These are phyloP conservation scores for Saccharomycopsis fodiens DNA, from an alignment of 805 yeast species.

Conservation along the genomic window DNA sequence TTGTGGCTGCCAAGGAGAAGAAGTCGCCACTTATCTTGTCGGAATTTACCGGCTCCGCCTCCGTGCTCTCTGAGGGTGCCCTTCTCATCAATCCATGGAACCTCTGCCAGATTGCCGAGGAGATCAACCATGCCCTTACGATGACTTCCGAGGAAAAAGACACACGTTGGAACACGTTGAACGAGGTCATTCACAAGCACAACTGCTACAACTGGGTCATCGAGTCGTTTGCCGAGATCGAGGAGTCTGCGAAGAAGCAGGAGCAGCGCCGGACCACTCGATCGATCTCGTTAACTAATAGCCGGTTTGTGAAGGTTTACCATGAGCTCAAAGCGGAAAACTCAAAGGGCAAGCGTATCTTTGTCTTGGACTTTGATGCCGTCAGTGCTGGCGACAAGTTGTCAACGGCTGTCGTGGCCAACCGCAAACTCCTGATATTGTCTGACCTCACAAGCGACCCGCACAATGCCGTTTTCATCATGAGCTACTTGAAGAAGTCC, in stretches of 20 bases:
- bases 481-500: conserved; percentile 54
- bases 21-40: conserved; percentile 80
- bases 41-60: conserved; percentile 93
- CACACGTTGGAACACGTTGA: conserved; percentile 54
- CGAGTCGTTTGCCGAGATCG: conserved; percentile 46
- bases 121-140: conserved; percentile 55
- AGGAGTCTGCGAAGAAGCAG: conserved; percentile 44
- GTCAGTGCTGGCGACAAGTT: conserved; percentile 22
- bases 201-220: conserved; percentile 74
- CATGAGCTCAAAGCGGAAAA: conserved; percentile 21
- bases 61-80: conserved; percentile 64
- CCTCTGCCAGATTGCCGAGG: conserved; percentile 52
- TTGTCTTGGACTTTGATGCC: conserved; percentile 46
- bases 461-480: conserved; percentile 60
- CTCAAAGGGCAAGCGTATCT: conserved; percentile 29
- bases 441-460: conserved; percentile 52
- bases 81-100: conserved; percentile 90
- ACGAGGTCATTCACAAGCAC: conserved; percentile 50
- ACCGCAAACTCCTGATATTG: conserved; percentile 49
- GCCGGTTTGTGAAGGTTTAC: conserved; percentile 31
- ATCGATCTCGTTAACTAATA: conserved; percentile 27
- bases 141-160: conserved; percentile 54
- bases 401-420: conserved; percentile 45
- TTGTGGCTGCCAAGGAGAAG: conserved; percentile 61
- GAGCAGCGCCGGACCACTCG: conserved; percentile 31